These are phyloP conservation scores for Diaporthe citrichinensis DNA, from an alignment of 2,329 filamentous ascomycete species.

Conservation along the genomic window DNA sequence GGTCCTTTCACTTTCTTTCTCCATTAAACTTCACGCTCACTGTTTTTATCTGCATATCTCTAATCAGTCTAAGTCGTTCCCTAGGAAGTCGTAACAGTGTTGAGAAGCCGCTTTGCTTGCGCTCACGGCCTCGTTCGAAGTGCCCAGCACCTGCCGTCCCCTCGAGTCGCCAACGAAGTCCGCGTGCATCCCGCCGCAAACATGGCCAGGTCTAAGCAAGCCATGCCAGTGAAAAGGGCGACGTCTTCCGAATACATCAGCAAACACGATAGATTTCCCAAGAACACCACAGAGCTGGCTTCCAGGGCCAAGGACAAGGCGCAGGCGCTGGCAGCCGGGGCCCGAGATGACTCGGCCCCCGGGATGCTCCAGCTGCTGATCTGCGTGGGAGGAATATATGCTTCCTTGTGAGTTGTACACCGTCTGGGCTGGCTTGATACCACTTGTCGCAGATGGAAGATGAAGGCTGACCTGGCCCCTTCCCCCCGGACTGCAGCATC, in stretches of 20 bases:
- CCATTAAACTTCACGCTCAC: neutral
- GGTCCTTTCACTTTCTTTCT: conserved; percentile 2
- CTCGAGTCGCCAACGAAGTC: neutral
- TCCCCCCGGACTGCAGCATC: conserved; percentile 68
- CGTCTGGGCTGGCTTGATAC: too few relatives aligned
- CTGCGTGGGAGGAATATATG: conserved; percentile 96
- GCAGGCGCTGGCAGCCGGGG: conserved; percentile 40
- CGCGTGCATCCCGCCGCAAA: neutral
- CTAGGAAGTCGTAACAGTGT: neutral
- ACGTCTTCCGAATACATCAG: conserved; percentile 77
- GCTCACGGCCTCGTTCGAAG: neutral
- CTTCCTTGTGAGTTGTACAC: conserved; percentile 81
- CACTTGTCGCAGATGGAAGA: neutral
- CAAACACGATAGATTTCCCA: conserved; percentile 55
- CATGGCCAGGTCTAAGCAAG: conserved; percentile 82
- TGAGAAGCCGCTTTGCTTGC: neutral
- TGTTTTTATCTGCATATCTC: neutral
- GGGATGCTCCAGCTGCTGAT: conserved; percentile 83
- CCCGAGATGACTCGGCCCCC: conserved; percentile 51
- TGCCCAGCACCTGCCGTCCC: conserved; percentile 13
- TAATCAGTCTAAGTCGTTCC: neutral
- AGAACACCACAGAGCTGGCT: conserved; percentile 53
- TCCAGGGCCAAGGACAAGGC: conserved; percentile 48
- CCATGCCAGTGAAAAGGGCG: conserved; percentile 73
- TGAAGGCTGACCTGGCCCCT: conserved; percentile 16